Evolutionary conservation across 2,329 filamentous ascomycete genomes (phyloP).

Genomic region (Calonectria ilicicola): DNA sequence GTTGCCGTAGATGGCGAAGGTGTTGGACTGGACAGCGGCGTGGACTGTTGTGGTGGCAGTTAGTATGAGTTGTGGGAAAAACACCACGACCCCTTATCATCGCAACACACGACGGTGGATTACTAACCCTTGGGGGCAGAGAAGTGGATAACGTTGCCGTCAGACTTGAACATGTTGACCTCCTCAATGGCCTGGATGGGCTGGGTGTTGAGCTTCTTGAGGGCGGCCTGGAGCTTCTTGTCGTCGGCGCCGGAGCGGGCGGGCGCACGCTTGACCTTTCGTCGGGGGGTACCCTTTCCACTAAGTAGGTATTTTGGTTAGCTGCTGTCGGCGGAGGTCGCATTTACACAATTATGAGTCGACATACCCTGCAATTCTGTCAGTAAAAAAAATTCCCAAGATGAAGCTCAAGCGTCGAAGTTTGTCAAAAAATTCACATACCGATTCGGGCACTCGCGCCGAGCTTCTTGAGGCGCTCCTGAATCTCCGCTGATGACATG

Average conservation of each 20-base stretch:
- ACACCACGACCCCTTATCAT: constrained; percentile 27
- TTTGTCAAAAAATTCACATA: constrained; percentile 59
- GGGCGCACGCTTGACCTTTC: constrained; percentile 98
- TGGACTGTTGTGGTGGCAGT: constrained; percentile 74
- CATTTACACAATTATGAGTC: constrained; percentile 18
- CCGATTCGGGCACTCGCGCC: constrained; percentile 71
- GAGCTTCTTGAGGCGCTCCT: constrained; percentile 72
- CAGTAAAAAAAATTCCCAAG: constrained; percentile 24
- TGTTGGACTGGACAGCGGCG: constrained; percentile 97
- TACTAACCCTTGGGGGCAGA: constrained; percentile 92
- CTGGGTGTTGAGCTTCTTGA: constrained; percentile 99
- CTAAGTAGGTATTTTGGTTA: constrained; percentile 54
- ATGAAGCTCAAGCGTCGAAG: not conserved
- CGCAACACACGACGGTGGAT: constrained; percentile 24
- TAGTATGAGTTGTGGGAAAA: constrained; percentile 29
- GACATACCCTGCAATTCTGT: constrained; percentile 52
- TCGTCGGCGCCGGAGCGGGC: constrained; percentile 94
- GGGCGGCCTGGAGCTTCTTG: constrained; percentile 97
- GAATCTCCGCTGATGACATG: constrained; percentile 69
- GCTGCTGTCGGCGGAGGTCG: constrained; percentile 38
- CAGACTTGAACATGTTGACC: constrained; percentile 99
- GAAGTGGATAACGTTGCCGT: constrained; percentile 99
- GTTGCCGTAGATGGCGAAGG: constrained; percentile 98
- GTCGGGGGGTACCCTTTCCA: constrained; percentile 97
- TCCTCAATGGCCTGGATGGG: constrained; percentile 99